Percentiles rank a stretch among this genome's conserved stretches.
phyloP scores from a whole-genome alignment of 179 eudicot genomes.

The Nepenthes alata region DNA sequence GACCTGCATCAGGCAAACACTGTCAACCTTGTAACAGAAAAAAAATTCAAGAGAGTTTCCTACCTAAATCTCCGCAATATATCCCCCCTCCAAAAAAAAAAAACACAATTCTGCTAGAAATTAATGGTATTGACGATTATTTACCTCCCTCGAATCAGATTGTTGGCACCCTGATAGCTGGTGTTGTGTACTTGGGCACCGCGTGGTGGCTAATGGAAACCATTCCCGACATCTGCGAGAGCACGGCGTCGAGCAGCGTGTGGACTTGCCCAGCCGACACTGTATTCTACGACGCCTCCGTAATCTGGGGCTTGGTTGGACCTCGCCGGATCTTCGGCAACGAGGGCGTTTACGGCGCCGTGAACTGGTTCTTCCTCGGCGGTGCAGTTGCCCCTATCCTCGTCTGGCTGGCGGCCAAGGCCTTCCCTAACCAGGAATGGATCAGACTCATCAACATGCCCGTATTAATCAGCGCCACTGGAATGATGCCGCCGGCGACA shows the following conservation, averaged over 20 bases:
- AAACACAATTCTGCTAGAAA: no score
- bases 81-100: no score
- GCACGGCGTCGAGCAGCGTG: constrained; percentile 30
- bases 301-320: constrained; percentile 82
- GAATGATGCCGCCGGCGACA: constrained; percentile 88
- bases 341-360: constrained; percentile 46
- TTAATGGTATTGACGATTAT: background rate
- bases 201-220: constrained; percentile 98
- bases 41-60: no score
- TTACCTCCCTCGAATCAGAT: constrained; percentile 21
- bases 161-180: constrained; percentile 69
- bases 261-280: constrained; percentile 92
- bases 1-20: background rate
- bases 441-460: constrained; percentile 88
- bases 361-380: constrained; percentile 77
- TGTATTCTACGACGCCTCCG: constrained; percentile 88
- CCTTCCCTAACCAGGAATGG: constrained; percentile 72
- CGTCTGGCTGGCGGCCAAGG: constrained; percentile 64
- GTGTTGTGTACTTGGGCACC: constrained; percentile 53
- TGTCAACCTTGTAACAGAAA: no score
- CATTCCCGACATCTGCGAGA: constrained; percentile 64
- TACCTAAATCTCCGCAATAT: no score
- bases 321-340: constrained; percentile 80
- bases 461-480: constrained; percentile 62
- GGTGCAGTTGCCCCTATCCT: constrained; percentile 80